Percentiles rank a stretch among this genome's conserved stretches.
These are phyloP conservation scores for Scenedesmus sp. DNA, from an alignment of 163 green algal species.

Conservation along the genomic window DNA sequence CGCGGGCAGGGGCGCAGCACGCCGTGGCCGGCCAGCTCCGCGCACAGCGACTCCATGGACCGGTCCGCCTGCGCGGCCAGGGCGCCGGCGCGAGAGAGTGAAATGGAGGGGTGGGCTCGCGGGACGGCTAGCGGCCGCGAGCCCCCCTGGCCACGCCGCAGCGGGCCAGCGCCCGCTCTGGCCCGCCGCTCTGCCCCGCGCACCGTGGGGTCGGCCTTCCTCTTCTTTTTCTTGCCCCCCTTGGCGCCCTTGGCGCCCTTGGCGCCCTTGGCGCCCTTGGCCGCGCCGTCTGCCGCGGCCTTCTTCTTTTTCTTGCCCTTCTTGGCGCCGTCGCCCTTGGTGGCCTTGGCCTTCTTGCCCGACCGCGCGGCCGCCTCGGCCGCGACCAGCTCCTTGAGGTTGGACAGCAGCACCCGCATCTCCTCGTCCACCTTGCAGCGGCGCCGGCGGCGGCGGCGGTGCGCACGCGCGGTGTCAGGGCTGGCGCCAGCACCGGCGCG, in stretches of 20 bases:
- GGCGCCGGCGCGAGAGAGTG: no score
- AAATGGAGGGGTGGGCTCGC: no score
- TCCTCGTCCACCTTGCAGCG: constrained; percentile 86
- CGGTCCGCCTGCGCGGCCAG: constrained; percentile 74
- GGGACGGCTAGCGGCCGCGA: no score
- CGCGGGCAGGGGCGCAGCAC: constrained; percentile 70
- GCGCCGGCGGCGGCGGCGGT: no score
- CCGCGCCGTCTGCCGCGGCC: constrained; percentile 59
- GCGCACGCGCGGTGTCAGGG: no score
- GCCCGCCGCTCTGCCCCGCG: no score
- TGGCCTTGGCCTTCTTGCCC: constrained; percentile 84
- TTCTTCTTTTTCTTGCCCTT: constrained; percentile 60
- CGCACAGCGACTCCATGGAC: constrained; percentile 87
- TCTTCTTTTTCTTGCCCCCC: constrained; percentile 77
- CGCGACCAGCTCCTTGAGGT: constrained; percentile 88
- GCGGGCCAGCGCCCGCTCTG: no score
- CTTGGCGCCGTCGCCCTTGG: constrained; percentile 61
- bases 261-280: constrained; percentile 65
- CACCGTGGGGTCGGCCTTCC: no score
- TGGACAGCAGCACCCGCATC: constrained; percentile 86
- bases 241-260: constrained; percentile 74
- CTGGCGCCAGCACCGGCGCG: no score
- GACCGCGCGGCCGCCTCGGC: constrained; percentile 80
- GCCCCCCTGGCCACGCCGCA: no score
- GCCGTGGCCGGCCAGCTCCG: constrained; percentile 84